phyloP scores from a whole-genome alignment of 116 monocot genomes.

The Thalassia testudinum region DNA sequence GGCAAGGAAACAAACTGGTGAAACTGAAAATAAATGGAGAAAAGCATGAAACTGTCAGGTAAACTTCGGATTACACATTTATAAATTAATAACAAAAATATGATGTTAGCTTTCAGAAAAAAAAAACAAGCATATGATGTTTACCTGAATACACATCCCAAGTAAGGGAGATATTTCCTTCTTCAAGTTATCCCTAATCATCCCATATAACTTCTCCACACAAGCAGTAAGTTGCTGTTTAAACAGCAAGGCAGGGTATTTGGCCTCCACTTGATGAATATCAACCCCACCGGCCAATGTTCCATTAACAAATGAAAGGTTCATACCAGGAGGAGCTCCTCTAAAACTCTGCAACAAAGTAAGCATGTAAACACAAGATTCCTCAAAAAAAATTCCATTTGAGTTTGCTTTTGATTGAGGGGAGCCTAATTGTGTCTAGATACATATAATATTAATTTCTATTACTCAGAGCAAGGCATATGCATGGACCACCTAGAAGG shows the following conservation, averaged over 20 bases:
- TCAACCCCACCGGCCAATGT: conserved; percentile 51
- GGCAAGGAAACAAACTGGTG: no score
- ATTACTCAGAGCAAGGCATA: no score
- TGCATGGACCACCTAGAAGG: no score
- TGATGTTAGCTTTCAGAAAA: not conserved
- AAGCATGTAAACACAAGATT: no score
- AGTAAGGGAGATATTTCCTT: conserved; percentile 97
- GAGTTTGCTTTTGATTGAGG: no score
- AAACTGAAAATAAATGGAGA: no score
- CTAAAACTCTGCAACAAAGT: conserved; percentile 60
- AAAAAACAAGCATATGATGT: not conserved
- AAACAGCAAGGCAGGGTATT: conserved; percentile 95
- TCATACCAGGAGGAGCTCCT: conserved; percentile 83
- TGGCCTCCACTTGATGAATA: conserved; percentile 94
- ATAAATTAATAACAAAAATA: not conserved
- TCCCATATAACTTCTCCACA: conserved; percentile 99
- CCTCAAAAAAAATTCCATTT: no score
- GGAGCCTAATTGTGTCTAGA: no score
- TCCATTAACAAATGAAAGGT: conserved; percentile 74
- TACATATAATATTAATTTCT: no score
- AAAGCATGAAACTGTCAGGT: no score
- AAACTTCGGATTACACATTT: no score
- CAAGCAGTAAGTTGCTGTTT: conserved; percentile 99
- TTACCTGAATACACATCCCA: conserved; percentile 95
- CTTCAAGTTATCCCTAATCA: conserved; percentile 98